Conservation (phyloP, 495 filamentous ascomycete genomes). For the Patellaria atrata region DNA sequence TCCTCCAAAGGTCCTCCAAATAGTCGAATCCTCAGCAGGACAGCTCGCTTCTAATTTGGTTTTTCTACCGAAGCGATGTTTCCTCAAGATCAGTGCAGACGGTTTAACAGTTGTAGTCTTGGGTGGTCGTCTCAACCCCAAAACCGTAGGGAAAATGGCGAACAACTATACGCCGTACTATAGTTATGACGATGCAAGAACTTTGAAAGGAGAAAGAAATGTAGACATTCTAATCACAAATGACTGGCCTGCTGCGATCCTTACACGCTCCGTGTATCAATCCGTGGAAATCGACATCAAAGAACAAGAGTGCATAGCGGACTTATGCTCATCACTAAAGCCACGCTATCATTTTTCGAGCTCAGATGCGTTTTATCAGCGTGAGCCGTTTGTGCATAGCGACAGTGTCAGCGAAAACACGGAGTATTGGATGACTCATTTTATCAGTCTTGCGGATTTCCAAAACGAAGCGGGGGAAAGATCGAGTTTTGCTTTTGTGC, state of each 20-base stretch:
- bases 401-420: constrained; percentile 39
- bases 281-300: constrained; percentile 30
- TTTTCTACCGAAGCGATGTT: constrained; percentile 71
- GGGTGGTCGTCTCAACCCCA: constrained; percentile 50
- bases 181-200: constrained; percentile 58
- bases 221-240: constrained; percentile 78
- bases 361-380: constrained; percentile 64
- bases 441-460: constrained; percentile 70
- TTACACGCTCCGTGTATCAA: constrained; percentile 39
- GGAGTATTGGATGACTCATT: constrained; percentile 54
- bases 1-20: constrained; percentile 51
- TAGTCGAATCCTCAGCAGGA: constrained; percentile 56
- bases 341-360: constrained; percentile 80
- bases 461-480: constrained; percentile 62
- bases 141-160: constrained; percentile 36
- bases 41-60: constrained; percentile 79
- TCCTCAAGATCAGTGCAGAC: constrained; percentile 77
- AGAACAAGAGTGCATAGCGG: constrained; percentile 46
- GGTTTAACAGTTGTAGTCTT: constrained; percentile 72
- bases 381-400: constrained; percentile 80
- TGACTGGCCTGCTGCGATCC: constrained; percentile 66
- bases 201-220: constrained; percentile 53
- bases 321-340: constrained; percentile 59
- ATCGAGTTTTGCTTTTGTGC: constrained; percentile 77
- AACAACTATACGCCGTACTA: constrained; percentile 57